These are phyloP conservation scores for Flammula alnicola DNA, from an alignment of 1,284 basidiomycete genomes.

Conservation along the genomic window DNA sequence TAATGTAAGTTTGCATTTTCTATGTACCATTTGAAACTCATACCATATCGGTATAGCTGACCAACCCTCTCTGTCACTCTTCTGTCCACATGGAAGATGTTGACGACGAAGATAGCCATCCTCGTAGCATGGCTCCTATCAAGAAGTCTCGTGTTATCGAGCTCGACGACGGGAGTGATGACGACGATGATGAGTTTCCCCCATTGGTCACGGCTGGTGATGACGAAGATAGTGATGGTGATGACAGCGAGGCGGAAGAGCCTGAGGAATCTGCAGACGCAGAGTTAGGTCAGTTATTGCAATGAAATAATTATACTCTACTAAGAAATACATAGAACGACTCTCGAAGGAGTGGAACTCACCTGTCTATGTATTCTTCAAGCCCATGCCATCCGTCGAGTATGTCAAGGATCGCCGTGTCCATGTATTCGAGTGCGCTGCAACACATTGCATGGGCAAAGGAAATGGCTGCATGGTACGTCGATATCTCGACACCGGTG, in stretches of 20 bases:
- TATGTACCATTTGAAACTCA: too few species aligned
- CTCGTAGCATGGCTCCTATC: too few species aligned
- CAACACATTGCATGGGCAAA: slow-evolving; percentile 28
- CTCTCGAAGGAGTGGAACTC: slow-evolving; percentile 11
- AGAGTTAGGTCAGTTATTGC: slow-evolving; percentile 1
- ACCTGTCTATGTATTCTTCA: slow-evolving; percentile 15
- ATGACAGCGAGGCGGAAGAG: neutral
- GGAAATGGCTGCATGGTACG: slow-evolving; percentile 17
- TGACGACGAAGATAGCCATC: too few species aligned
- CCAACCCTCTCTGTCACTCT: too few species aligned
- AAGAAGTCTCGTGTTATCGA: too few species aligned
- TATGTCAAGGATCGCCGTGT: slow-evolving; percentile 4
- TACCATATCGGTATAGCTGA: too few species aligned
- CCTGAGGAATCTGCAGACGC: neutral
- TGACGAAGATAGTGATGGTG: neutral
- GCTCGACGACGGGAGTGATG: too few species aligned
- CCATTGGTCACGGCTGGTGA: too few species aligned
- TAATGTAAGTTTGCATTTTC: too few species aligned
- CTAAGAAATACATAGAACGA: neutral
- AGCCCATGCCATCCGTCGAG: slow-evolving; percentile 6
- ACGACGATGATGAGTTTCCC: too few species aligned
- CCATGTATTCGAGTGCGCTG: slow-evolving; percentile 27
- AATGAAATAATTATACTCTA: neutral
- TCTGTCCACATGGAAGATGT: too few species aligned
- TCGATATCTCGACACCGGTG: slow-evolving; percentile 8